A percentile compares a stretch with the other conserved stretches of the same genome.
Conservation (phyloP, 352 stramenopile genomes). For the Thalassiosira mediterranea region DNA sequence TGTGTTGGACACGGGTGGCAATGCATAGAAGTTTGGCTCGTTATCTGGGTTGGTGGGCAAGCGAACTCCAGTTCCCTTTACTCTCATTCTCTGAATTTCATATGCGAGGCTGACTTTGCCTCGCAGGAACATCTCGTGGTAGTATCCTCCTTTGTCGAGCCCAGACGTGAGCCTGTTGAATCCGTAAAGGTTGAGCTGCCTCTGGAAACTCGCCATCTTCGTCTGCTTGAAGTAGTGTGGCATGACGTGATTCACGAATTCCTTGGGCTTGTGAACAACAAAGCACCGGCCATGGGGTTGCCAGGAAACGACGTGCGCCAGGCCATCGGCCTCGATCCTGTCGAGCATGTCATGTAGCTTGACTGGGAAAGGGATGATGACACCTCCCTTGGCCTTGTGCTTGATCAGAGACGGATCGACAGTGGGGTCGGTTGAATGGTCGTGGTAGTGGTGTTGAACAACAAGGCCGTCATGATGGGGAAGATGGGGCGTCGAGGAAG, state of each 20-base stretch:
- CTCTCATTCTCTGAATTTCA: constrained; percentile 78
- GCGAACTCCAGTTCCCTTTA: constrained; percentile 78
- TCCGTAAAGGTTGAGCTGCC: constrained; percentile 85
- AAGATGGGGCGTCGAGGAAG: constrained; percentile 3
- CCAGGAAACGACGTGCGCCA: constrained; percentile 73
- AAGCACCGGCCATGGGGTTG: constrained; percentile 77
- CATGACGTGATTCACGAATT: constrained; percentile 80
- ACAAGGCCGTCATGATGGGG: constrained; percentile 19
- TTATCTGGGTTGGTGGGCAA: constrained; percentile 63
- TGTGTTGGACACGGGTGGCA: constrained; percentile 53
- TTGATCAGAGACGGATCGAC: constrained; percentile 48
- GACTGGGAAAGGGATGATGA: constrained; percentile 70
- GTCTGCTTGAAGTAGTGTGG: constrained; percentile 79
- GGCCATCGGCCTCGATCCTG: constrained; percentile 46
- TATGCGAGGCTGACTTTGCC: constrained; percentile 73
- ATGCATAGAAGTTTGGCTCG: constrained; percentile 79
- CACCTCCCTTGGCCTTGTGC: constrained; percentile 71
- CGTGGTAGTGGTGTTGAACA: constrained; percentile 37
- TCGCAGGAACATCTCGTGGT: constrained; percentile 75
- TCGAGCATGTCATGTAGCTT: constrained; percentile 74
- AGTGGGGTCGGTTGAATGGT: constrained; percentile 31
- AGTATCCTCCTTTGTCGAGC: constrained; percentile 76
- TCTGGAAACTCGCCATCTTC: constrained; percentile 80
- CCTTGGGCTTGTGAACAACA: constrained; percentile 71
- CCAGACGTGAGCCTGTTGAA: constrained; percentile 80